Conservation (phyloP, 2,329 filamentous ascomycete genomes). For the Zalaria obscura region DNA sequence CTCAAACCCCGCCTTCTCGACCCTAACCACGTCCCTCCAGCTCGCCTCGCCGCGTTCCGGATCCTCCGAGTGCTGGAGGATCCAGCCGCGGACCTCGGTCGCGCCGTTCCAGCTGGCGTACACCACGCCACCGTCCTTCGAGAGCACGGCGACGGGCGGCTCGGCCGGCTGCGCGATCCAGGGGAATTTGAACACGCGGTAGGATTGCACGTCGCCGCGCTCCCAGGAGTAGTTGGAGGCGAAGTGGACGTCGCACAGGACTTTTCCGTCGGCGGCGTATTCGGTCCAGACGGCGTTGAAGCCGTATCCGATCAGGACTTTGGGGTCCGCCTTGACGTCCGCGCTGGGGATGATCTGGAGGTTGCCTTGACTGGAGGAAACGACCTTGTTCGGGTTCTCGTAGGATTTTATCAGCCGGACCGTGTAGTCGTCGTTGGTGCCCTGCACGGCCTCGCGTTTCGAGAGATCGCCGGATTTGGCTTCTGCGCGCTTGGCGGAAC, state of each 20-base stretch:
- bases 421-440: slow-evolving; percentile 8
- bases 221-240: slow-evolving; percentile 13
- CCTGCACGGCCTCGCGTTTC: not conserved
- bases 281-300: slow-evolving; percentile 14
- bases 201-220: slow-evolving; percentile 13
- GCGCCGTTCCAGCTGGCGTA: slow-evolving; percentile 16
- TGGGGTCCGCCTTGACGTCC: slow-evolving; percentile 4
- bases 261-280: slow-evolving; percentile 11
- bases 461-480: not conserved
- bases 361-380: slow-evolving; percentile 13
- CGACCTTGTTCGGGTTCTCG: slow-evolving; percentile 11
- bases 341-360: slow-evolving; percentile 9
- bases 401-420: slow-evolving; percentile 16
- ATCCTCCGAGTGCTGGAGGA: slow-evolving; percentile 7
- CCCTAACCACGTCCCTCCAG: slow-evolving; percentile 9
- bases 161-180: slow-evolving; percentile 12
- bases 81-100: slow-evolving; percentile 11
- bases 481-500: not conserved
- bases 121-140: slow-evolving; percentile 3
- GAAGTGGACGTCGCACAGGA: slow-evolving; percentile 14
- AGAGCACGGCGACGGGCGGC: slow-evolving; percentile 6
- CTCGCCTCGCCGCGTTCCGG: slow-evolving; percentile 1
- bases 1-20: slow-evolving; percentile 10
- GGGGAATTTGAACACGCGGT: slow-evolving; percentile 12
- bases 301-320: slow-evolving; percentile 13